Percentiles rank a stretch among this genome's conserved stretches.
Conservation (phyloP, 495 filamentous ascomycete species). For the Xeromyces bisporus region DNA sequence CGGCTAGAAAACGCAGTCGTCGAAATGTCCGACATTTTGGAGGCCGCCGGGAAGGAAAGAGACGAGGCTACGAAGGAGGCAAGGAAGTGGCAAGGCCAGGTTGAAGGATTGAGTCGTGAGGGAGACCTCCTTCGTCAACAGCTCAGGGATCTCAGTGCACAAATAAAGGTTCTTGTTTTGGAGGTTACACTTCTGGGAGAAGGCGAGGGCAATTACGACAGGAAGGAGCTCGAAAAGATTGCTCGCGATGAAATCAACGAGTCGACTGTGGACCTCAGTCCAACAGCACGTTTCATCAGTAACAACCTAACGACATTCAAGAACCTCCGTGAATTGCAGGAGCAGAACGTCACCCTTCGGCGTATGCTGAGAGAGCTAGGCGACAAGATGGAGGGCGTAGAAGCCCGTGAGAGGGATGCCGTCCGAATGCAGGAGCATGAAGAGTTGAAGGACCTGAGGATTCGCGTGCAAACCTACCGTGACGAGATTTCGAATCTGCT, state of each 20-base stretch:
- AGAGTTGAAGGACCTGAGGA: slow-evolving; percentile 51
- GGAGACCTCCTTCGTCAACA: slow-evolving; percentile 66
- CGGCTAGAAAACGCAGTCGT: slow-evolving; percentile 47
- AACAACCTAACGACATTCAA: slow-evolving; percentile 68
- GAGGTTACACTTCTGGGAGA: slow-evolving; percentile 66
- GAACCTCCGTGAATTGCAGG: slow-evolving; percentile 67
- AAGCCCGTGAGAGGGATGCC: slow-evolving; percentile 51
- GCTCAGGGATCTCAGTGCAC: slow-evolving; percentile 75
- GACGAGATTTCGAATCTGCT: slow-evolving; percentile 65
- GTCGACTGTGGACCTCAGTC: slow-evolving; percentile 39
- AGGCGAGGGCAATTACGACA: slow-evolving; percentile 53
- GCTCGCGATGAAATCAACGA: slow-evolving; percentile 49
- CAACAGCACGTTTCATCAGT: slow-evolving; percentile 76
- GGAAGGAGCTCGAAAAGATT: slow-evolving; percentile 55
- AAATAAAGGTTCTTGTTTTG: slow-evolving; percentile 74
- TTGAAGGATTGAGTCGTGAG: slow-evolving; percentile 54
- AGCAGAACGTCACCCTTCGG: slow-evolving; percentile 71
- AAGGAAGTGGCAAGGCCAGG: slow-evolving; percentile 56
- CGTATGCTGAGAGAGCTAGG: slow-evolving; percentile 67
- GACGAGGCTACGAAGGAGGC: slow-evolving; percentile 41
- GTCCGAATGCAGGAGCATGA: slow-evolving; percentile 55
- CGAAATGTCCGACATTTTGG: slow-evolving; percentile 58
- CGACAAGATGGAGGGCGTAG: slow-evolving; percentile 79
- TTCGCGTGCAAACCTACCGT: slow-evolving; percentile 40
- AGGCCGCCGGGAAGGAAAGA: slow-evolving; percentile 36